These are phyloP conservation scores for Aspergillus uvarum DNA, from an alignment of 2,329 filamentous ascomycete genomes.

Conservation along the genomic window DNA sequence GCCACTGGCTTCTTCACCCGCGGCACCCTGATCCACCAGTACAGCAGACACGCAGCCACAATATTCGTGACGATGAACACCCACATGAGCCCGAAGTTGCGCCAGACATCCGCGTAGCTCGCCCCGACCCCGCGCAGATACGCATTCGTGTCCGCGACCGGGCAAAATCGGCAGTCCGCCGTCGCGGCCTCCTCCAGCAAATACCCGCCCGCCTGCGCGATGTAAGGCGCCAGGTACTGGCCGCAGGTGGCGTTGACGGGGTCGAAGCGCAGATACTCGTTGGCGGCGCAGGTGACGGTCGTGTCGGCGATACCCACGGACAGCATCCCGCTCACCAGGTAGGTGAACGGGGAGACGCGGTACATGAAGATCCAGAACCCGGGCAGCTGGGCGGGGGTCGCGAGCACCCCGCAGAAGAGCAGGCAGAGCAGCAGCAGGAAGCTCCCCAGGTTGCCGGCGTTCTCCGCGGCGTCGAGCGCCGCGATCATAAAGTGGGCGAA, in stretches of 20 bases:
- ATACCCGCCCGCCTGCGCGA: not conserved
- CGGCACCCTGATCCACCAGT: not conserved
- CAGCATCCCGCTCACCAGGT: constrained; percentile 2
- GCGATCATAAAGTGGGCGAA: not conserved
- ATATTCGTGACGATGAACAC: constrained; percentile 3
- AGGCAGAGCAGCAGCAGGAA: not conserved
- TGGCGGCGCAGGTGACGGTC: not conserved
- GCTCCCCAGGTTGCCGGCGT: not conserved
- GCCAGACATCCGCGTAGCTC: not conserved
- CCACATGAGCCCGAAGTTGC: constrained; percentile 4
- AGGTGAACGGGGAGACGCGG: constrained; percentile 2
- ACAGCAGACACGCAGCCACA: not conserved
- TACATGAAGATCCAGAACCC: constrained; percentile 10
- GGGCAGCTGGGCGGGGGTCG: not conserved
- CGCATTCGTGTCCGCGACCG: not conserved
- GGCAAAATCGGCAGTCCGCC: not conserved
- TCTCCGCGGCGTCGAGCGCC: not conserved
- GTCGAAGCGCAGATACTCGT: not conserved
- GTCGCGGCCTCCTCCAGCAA: not conserved
- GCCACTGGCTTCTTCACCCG: too few relatives aligned
- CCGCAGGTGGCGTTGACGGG: not conserved
- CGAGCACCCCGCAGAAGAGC: constrained; percentile 2
- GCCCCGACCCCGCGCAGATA: not conserved
- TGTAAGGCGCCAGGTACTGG: not conserved
- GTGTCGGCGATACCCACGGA: not conserved